These are phyloP conservation scores for Metschnikowia chrysomelidarum DNA, from an alignment of 805 yeast genomes.

Conservation along the genomic window DNA sequence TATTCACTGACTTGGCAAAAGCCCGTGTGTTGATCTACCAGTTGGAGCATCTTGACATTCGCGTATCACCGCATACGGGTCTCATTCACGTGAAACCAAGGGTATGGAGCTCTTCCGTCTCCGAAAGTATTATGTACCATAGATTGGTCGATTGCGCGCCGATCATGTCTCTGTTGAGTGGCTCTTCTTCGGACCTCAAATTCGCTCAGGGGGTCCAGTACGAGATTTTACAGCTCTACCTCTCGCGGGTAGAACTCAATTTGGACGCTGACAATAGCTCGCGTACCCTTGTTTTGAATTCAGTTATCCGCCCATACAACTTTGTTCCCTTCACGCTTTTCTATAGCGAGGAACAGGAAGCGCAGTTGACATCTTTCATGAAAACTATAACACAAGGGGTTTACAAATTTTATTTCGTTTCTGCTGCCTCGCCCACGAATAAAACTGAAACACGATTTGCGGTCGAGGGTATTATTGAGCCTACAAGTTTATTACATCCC, in stretches of 20 bases:
- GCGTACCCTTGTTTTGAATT: not conserved
- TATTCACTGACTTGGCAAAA: slow-evolving; percentile 7
- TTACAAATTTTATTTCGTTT: slow-evolving; percentile 1
- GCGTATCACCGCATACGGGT: slow-evolving; percentile 3
- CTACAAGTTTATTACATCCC: not conserved
- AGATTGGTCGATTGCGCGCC: slow-evolving; percentile 3
- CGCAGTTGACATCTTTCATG: not conserved
- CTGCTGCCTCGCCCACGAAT: slow-evolving; percentile 5
- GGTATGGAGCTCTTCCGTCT: slow-evolving; percentile 2
- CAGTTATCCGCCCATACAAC: slow-evolving; percentile 1
- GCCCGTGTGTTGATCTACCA: slow-evolving; percentile 10
- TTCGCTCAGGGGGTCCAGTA: not conserved
- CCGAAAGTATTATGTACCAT: not conserved
- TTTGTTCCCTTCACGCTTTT: slow-evolving; percentile 7
- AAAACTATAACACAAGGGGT: not conserved
- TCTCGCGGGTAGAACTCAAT: not conserved
- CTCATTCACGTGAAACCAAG: slow-evolving; percentile 5
- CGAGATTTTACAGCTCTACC: slow-evolving; percentile 2
- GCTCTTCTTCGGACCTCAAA: too few relatives aligned
- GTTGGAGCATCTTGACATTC: not conserved
- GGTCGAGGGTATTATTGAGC: slow-evolving; percentile 5
- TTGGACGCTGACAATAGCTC: not conserved
- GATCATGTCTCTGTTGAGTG: not conserved
- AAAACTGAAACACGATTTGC: slow-evolving; percentile 1
- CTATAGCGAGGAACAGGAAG: not conserved